Base-by-base conservation (phyloP, 176 grass and related monocot genomes). In the Puya raimondii region DNA sequence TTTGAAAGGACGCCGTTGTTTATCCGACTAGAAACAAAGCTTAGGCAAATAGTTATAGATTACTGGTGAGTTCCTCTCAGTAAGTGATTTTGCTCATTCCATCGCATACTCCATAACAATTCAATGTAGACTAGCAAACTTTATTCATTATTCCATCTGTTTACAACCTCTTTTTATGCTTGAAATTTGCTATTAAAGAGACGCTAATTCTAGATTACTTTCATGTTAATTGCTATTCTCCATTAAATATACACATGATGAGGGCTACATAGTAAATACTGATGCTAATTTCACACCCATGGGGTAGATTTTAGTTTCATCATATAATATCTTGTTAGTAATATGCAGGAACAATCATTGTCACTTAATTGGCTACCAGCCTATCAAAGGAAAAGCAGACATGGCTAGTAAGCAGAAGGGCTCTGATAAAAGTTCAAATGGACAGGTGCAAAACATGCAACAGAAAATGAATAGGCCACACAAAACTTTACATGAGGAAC, bases 1-100 rank as follows among this genome's bases (percentile, higher is more conserved):
- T 96, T 96, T 74, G 92, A 96, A 83, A 86, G 88, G 70, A 96
- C 92, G 21, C 86, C 85, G 51, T 75, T 96, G 65, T 96, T 96
- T 73, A 89, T 89, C 73, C 84, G 92, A 13, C 74, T 96, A 26
- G 92, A 96, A 80, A 17, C 76, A 23, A 96, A 85, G 73, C 86
- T 96, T 75, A 84, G 79, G 77, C 92, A 96, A 83, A 87, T 96
- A 67, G 85, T 96, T 23, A 47, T 87, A 63, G 92, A 96, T 56
- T 96, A 81, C 70, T 96, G 92, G 92, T 96, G 87, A 87, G 47
- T 64, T 4, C 20, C 47, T 88, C 20, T 23, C 29, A 50, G 47
- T 16, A 50, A 70, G 67, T 61, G 1, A 42, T 42, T 42, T 42
- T 79, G 58, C n/a, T 75, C 12, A 47, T 22, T 29, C 20, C 20